Evolutionary conservation across 495 filamentous ascomycete genomes (phyloP), one percentile per base, ranked within the genome.

Genomic region (Penicillium steckii): DNA sequence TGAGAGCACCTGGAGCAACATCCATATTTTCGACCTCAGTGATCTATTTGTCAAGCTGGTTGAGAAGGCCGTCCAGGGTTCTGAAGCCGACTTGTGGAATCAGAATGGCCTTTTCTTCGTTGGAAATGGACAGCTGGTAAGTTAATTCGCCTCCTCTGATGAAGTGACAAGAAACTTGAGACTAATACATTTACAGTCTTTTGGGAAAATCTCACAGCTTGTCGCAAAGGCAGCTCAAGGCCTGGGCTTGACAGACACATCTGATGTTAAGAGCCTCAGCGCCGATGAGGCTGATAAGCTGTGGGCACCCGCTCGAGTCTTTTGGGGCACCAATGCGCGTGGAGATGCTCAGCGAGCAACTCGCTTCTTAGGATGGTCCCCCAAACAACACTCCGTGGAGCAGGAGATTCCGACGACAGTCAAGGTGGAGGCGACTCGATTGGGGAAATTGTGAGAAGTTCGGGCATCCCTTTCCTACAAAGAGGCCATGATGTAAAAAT

Each of bases 21-120:
- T 90, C 23, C 80, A 89, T 63, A 66, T 91, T 18, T 63, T 76
- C 7, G 88, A 91, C 61, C 68, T 91, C 2, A 75, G 75, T 37
- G 70, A 71, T n/a, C 62, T 86, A 24, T 89, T 83, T 64, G 66
- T 88, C 7, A 65, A 68, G 29, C 73, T 70, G 19, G 57, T 88
- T 19, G 79, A 84, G 24, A 84, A 55, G 76, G 85, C 41, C 7
- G 62, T 63, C 19, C 86, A 83, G 72, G 85, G 80, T 0, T 65
- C 68, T 1, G 73, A 83, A 40, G 84, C 75, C 3, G 86, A 88
- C 23, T 74, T 85, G n/a, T 93, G 86, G 80, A 85, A 83, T 4
- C 64, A 71, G n/a, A 72, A 84, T 48, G 86, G 80, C 4, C 86
- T 91, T 60, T 90, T 84, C 68, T 85, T 89, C 60, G 68, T 76